Evolutionary conservation across 1,284 basidiomycete genomes (phyloP), one percentile per base, ranked within the genome.

Genomic region (Ustilago esculenta): DNA sequence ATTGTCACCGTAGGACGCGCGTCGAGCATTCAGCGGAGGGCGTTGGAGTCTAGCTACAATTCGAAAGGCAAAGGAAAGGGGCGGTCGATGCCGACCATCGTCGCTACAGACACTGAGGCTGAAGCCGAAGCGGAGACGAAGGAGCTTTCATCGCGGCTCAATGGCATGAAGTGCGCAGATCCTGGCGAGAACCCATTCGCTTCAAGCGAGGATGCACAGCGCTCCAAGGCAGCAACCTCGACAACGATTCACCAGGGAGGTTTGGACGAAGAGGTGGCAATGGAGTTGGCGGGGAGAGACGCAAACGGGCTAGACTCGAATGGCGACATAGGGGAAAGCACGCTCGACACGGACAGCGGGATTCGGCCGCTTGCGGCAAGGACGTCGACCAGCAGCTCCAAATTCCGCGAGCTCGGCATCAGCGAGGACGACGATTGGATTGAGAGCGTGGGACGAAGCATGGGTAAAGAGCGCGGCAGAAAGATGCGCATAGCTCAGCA

Each of bases 1-100:
- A 74, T 74, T n/a, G 72, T 74, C 24, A 71, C 68, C 1, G 72
- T 74, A 2, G 72, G 72, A 5, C 54, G 72, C n/a, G 72, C 69
- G 6, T 69, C 69, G 14, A 70, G 67, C 43, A 60, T 70, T n/a
- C 67, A 70, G 27, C 43, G 61, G 0, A 37, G 49, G 33, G 56
- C 67, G 3, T 20, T 70, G 27, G 70, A 73, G n/a, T 30, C 53
- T 3, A 36, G 40, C 11, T 50, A 49, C 35, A 52, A 48, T 3
- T 36, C 44, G 15, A 68, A 65, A 37, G 57, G 52, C 34, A 56
- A 66, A 10, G 60, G 58, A 21, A 69, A 69, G 23, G 55, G 48
- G 2, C 56, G 57, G 3, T 56, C 56, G 1, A 72, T 72, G 61
- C 72, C 72, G 0, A 64, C 67, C 12, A 74, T 74, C 29, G 69